Evolutionary conservation across 1,284 basidiomycete genomes (phyloP).

Genomic region (Marasmius oreades): DNA sequence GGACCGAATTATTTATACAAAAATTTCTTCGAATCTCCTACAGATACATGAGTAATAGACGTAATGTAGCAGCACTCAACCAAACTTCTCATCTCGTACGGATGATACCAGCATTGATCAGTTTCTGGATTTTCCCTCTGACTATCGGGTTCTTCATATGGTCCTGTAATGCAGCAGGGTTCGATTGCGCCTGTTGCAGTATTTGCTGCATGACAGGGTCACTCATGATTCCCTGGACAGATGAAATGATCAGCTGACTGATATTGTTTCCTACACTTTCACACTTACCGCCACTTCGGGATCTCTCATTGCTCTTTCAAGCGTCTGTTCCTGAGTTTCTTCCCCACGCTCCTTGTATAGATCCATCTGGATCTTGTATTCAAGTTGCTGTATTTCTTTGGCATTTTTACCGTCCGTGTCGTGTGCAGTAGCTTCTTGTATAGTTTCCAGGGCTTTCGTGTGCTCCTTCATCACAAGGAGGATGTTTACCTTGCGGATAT

Average conservation of each 20-base stretch:
- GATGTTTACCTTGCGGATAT: constrained; percentile 92
- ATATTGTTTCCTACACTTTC: constrained; percentile 2
- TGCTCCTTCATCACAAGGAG: constrained; percentile 91
- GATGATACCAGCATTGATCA: constrained; percentile 93
- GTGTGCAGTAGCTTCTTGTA: constrained; percentile 71
- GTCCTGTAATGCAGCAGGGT: constrained; percentile 89
- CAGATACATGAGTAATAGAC: constrained; percentile 5
- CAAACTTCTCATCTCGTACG: constrained; percentile 51
- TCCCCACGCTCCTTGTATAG: constrained; percentile 78
- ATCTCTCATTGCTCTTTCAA: constrained; percentile 94
- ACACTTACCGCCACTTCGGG: constrained; percentile 85
- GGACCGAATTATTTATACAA: background rate
- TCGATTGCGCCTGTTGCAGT: constrained; percentile 88
- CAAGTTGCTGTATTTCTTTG: constrained; percentile 76
- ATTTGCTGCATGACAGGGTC: constrained; percentile 94
- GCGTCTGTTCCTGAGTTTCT: constrained; percentile 92
- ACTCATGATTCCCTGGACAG: constrained; percentile 68
- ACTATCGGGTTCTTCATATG: constrained; percentile 96
- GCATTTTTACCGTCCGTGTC: constrained; percentile 80
- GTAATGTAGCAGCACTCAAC: constrained; percentile 2
- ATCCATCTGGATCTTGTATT: constrained; percentile 80
- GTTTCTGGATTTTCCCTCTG: constrained; percentile 84
- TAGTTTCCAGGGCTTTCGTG: constrained; percentile 80
- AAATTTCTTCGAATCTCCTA: background rate
- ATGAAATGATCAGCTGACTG: constrained; percentile 5